Evolutionary conservation across 2,329 filamentous ascomycete species (phyloP).

Genomic region (Pseudogymnoascus sp.): DNA sequence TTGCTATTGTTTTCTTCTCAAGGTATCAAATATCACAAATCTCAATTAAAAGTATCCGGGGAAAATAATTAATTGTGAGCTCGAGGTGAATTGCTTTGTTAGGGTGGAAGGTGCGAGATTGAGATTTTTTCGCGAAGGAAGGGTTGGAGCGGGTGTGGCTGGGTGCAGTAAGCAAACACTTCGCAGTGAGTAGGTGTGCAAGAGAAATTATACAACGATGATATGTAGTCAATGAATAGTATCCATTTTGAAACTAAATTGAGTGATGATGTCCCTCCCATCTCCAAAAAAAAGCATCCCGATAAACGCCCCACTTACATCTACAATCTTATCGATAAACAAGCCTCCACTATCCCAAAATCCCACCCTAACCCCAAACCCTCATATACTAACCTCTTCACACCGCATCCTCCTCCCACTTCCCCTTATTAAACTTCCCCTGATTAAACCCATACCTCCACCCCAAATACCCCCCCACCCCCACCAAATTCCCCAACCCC

Average conservation of each 20-base stretch:
- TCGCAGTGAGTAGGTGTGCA: no score
- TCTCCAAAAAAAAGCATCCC: not conserved
- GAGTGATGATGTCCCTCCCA: not conserved
- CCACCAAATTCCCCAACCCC: conserved; percentile 40
- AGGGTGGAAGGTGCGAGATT: no score
- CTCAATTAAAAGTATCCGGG: no score
- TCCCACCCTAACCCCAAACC: not conserved
- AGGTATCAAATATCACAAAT: no score
- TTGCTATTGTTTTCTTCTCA: no score
- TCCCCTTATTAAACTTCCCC: conserved; percentile 28
- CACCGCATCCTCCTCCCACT: conserved; percentile 2
- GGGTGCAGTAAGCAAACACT: no score
- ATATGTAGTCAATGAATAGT: no score
- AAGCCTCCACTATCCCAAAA: not conserved
- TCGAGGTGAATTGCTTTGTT: no score
- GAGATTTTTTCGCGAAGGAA: no score
- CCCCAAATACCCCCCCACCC: conserved; percentile 39
- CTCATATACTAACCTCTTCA: not conserved
- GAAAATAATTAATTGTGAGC: no score
- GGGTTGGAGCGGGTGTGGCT: no score
- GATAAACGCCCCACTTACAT: not conserved
- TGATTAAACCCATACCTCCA: conserved; percentile 42
- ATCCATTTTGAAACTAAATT: conserved; percentile 17
- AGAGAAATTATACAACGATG: no score
- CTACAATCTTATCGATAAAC: not conserved